Conservation (phyloP, 345 rosid species). For the Eucalyptus grandis region DNA sequence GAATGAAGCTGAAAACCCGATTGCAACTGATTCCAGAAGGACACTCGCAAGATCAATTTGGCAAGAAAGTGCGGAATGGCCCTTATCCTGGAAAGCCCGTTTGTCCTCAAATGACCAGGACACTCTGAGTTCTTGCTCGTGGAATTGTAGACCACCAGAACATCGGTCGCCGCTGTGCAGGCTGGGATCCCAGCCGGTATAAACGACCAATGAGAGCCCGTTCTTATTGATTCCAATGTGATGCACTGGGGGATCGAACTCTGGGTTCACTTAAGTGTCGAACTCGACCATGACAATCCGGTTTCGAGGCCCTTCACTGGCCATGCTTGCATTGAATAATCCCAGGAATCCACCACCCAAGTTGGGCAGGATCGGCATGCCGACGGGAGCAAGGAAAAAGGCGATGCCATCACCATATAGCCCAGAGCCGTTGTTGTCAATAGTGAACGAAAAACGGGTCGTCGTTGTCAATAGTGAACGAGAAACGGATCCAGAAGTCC, state of each 20-base stretch:
- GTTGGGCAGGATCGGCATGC: too few relatives aligned
- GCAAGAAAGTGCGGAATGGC: background rate
- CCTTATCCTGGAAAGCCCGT: background rate
- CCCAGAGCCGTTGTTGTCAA: too few relatives aligned
- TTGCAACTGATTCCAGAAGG: background rate
- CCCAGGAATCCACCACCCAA: background rate
- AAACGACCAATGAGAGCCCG: background rate
- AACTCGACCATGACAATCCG: background rate
- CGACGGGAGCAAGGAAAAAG: too few relatives aligned
- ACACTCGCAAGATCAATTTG: background rate
- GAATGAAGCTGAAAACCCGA: background rate
- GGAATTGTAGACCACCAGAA: background rate
- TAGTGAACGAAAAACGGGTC: too few relatives aligned
- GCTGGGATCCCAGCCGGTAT: background rate
- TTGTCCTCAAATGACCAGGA: background rate
- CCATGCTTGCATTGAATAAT: background rate
- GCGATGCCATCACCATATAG: too few relatives aligned
- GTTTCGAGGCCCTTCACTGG: background rate
- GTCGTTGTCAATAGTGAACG: too few relatives aligned
- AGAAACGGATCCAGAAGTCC: too few relatives aligned
- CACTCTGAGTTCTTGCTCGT: background rate
- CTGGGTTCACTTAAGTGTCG: background rate
- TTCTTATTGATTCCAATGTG: background rate
- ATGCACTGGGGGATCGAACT: background rate
- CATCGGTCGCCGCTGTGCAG: background rate